phyloP scores from a whole-genome alignment of 1,284 basidiomycete genomes.

The Trametes hirsuta region DNA sequence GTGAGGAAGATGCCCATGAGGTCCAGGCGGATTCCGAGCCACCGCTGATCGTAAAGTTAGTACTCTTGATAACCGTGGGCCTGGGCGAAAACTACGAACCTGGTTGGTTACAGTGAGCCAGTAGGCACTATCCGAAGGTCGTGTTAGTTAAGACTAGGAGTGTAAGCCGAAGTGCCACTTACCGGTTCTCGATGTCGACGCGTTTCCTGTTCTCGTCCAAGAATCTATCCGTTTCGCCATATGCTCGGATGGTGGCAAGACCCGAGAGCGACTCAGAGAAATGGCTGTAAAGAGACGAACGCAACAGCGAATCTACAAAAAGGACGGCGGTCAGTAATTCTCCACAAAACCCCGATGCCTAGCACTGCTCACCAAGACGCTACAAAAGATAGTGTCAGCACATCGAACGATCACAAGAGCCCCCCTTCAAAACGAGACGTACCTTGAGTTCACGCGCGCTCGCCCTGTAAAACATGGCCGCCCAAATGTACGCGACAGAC shows the following conservation, averaged over 20 bases:
- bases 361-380: slow-evolving; percentile 52
- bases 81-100: slow-evolving; percentile 35
- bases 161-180: slow-evolving; percentile 11
- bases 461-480: slow-evolving; percentile 83
- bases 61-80: too few species aligned
- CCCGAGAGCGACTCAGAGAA: slow-evolving; percentile 82
- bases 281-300: slow-evolving; percentile 77
- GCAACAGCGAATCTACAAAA: slow-evolving; percentile 80
- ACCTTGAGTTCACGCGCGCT: slow-evolving; percentile 87
- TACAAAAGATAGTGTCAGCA: slow-evolving; percentile 25
- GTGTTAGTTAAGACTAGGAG: too few species aligned
- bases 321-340: slow-evolving; percentile 67
- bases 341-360: slow-evolving; percentile 50
- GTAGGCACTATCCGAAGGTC: slow-evolving; percentile 61
- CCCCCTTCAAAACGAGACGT: not conserved
- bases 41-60: slow-evolving; percentile 54
- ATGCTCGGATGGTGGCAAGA: slow-evolving; percentile 78
- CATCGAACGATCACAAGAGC: not conserved
- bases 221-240: slow-evolving; percentile 70
- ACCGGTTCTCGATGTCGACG: slow-evolving; percentile 88
- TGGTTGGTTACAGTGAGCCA: slow-evolving; percentile 85
- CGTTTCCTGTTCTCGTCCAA: slow-evolving; percentile 71
- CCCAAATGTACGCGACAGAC: slow-evolving; percentile 60
- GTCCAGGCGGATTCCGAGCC: slow-evolving; percentile 90
- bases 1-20: slow-evolving; percentile 80